Base-by-base conservation (phyloP, 345 rosid genomes). In the Euphorbia tirucalli region DNA sequence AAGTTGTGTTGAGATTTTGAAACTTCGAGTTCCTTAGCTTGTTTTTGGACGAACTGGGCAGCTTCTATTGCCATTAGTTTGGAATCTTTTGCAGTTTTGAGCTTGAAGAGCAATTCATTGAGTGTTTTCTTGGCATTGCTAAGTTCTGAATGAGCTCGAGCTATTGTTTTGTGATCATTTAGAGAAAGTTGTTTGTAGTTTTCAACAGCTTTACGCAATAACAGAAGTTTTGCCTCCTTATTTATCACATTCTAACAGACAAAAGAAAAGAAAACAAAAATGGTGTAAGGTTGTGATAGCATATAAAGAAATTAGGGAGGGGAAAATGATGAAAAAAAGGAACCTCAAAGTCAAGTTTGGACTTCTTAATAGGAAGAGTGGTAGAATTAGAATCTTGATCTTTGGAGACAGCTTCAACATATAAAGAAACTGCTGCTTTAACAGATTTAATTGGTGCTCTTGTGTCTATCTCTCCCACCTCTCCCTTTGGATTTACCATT, bases 391-490 rank as follows among this genome's bases (percentile, higher is more conserved):
- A 76, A 10, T 49, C 71, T 58, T 71, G 78, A 44, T 56, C 74
- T 66, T 71, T 85, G 9, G 85, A 69, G 56, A 74, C 50, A 6
- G 85, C 98, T 80, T 90, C 93, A 2, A 93, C 96, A 49, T 90
- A 95, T 60, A 92, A 80, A 65, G 86, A 90, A 64, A 95, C 97
- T 18, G 99, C 97, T 21, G 99, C 99, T 80, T 83, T 90, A 48
- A 95, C 99, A 54, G 99, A 95, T 76, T 89, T 90, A 69, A 92
- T 89, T 0, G 97, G 99, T 32, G 95, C 93, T 80, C 88, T 77
- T 7, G 99, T 92, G 83, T 95, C 99, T 65, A 92, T 95, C 86
- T 94, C 98, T 69, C 98, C 97, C 2, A 90, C 87, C 88, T 89
- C 99, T 14, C 74, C 85, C 75, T 75, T 85, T 0, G 93, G 94